These are phyloP conservation scores for Inosperma sp. DNA, from an alignment of 768 basidiomycete species.

Conservation along the genomic window DNA sequence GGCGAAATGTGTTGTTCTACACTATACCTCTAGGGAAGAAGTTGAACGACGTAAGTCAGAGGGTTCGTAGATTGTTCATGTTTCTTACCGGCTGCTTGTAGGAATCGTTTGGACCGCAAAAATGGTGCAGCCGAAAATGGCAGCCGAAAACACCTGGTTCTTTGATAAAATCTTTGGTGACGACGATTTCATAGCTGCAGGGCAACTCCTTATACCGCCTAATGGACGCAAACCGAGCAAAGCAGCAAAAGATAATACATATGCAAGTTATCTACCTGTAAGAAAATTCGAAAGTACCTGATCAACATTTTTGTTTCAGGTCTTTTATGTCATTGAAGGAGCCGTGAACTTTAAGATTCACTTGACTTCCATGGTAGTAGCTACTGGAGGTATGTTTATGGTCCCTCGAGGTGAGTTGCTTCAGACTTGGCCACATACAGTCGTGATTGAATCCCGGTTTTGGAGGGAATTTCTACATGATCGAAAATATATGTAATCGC, in stretches of 20 bases:
- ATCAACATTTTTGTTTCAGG: constrained; percentile 22
- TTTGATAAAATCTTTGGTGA: constrained; percentile 94
- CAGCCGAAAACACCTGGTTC: constrained; percentile 64
- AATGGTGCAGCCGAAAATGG: constrained; percentile 58
- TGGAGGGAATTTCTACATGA: constrained; percentile 84
- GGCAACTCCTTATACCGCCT: constrained; percentile 78
- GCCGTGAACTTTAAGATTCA: constrained; percentile 85
- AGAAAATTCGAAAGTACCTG: background rate
- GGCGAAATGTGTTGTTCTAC: constrained; percentile 59
- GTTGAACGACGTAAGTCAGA: constrained; percentile 62
- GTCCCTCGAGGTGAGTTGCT: constrained; percentile 73
- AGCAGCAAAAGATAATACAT: constrained; percentile 85
- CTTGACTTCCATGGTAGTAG: constrained; percentile 69
- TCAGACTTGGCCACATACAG: background rate
- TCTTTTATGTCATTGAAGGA: constrained; percentile 76
- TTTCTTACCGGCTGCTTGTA: constrained; percentile 26
- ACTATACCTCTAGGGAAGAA: constrained; percentile 59
- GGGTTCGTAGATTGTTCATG: background rate
- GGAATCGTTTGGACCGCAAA: constrained; percentile 76
- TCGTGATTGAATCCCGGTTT: background rate
- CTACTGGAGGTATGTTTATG: constrained; percentile 82
- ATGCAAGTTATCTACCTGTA: constrained; percentile 20
- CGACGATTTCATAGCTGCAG: constrained; percentile 86
- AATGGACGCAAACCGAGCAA: constrained; percentile 82
- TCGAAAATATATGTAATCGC: constrained; percentile 80